Base-by-base conservation (phyloP, 345 rosid species). In the Sisymbrium altissimum region DNA sequence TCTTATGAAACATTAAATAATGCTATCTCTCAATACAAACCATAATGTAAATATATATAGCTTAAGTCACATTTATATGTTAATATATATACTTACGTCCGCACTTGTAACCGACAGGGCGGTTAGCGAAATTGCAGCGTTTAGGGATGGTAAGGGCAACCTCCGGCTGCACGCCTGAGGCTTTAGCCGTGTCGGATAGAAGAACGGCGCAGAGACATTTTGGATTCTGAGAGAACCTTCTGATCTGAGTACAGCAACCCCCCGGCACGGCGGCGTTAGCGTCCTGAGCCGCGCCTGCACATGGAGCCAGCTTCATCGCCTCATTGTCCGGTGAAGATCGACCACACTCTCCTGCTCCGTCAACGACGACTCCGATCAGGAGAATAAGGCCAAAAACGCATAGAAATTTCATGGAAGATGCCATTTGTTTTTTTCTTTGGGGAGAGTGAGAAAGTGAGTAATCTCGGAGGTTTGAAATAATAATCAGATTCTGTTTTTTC, bases 81-180 rank as follows among this genome's bases (percentile, higher is more conserved):
- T n/a, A 44, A 25, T 7, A 27, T 27, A 3, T 27, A 46, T 19
- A 63, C 18, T 15, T 57, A 66, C 96, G 85, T 87, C 96, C 96
- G 41, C 97, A 94, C 76, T 89, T 81, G 87, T 86, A 89, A 73
- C 97, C 97, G 10, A 86, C 83, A 12, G 97, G 97, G 32, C 93
- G 92, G 81, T 87, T 83, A 38, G 83, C 81, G 38, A 94, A 72
- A 85, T 87, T 86, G 89, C 97, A 91, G n/a, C 95, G 89, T 53
- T 94, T 88, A 11, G 98, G 97, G 60, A 94, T 87, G 76, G 97
- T 87, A 25, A 94, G 71, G 0, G 98, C 97, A 19, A 83, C 33
- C 57, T 84, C 92, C 0, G 95, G 92, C 66, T 86, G 67, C 44
- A 79, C 72, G 5, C 98, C 97, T 2, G 93, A 81, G 8, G 78